Percentiles rank a stretch among this genome's conserved stretches.
Evolutionary conservation across 257 asterid species (phyloP).

Genomic region (Nicotiana sylvestris): DNA sequence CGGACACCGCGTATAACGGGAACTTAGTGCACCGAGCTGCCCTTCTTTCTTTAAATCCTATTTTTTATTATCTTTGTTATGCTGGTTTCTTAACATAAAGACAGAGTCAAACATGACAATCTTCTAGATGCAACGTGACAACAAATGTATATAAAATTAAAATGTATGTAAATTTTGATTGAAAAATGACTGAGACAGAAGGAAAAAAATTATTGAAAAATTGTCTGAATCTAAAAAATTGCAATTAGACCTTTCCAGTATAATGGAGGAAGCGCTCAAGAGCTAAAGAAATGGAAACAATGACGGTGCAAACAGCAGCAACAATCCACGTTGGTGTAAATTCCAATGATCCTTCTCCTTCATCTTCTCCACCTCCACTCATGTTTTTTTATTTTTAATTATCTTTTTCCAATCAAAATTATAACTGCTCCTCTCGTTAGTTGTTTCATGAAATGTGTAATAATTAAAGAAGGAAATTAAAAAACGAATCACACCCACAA

Average conservation of each 20-base stretch:
- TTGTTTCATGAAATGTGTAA: background rate
- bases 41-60: too few relatives aligned
- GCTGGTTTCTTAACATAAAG: too few relatives aligned
- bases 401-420: background rate
- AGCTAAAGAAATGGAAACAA: constrained; percentile 32
- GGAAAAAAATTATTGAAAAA: too few relatives aligned
- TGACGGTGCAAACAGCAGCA: constrained; percentile 38
- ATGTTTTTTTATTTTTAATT: too few relatives aligned
- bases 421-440: background rate
- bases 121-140: background rate
- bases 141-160: background rate
- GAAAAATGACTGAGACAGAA: too few relatives aligned
- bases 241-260: constrained; percentile 24
- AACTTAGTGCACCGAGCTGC: too few relatives aligned
- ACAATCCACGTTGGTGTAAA: constrained; percentile 48
- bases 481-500: background rate
- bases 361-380: constrained; percentile 24
- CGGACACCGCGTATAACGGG: too few relatives aligned
- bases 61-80: background rate
- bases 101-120: background rate
- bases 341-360: constrained; percentile 26
- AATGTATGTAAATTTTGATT: too few relatives aligned
- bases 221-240: background rate
- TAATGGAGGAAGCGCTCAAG: constrained; percentile 35
- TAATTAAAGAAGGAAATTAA: background rate